These are phyloP conservation scores for Pseudogymnoascus sp. DNA, from an alignment of 2,329 filamentous ascomycete species.

Conservation along the genomic window DNA sequence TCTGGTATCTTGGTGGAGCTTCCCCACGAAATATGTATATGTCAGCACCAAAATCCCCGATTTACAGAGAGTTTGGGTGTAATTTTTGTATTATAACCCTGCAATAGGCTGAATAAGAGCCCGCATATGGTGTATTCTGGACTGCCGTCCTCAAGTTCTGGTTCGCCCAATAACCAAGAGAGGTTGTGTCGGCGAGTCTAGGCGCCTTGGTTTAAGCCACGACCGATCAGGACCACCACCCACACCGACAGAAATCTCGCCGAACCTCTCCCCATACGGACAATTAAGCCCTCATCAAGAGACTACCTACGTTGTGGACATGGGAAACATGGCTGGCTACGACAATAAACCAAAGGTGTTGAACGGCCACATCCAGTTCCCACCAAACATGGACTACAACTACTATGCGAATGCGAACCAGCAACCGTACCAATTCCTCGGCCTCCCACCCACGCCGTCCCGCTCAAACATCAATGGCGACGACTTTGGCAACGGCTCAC, in stretches of 20 bases:
- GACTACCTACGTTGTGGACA: neutral
- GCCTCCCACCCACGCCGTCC: slow-evolving; percentile 33
- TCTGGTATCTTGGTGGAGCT: neutral
- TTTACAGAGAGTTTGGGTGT: neutral
- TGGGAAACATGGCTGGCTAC: slow-evolving; percentile 2
- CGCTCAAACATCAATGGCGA: slow-evolving; percentile 33
- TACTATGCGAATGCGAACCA: slow-evolving; percentile 40
- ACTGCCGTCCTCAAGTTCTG: neutral
- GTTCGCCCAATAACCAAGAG: neutral
- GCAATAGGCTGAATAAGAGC: neutral
- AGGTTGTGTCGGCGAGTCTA: neutral
- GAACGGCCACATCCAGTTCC: neutral
- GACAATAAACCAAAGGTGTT: neutral
- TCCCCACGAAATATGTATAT: slow-evolving; percentile 6
- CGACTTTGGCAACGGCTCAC: slow-evolving; percentile 37
- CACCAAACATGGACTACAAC: slow-evolving; percentile 45
- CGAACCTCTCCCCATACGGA: neutral
- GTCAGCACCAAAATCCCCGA: neutral
- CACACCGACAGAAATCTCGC: neutral
- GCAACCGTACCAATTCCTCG: slow-evolving; percentile 42
- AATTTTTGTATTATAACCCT: neutral
- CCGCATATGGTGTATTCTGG: neutral
- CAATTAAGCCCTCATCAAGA: neutral
- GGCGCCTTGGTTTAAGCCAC: neutral
- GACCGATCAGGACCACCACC: neutral